Conservation (phyloP, 192 early-diverging fungal genomes). For the Rhizophagus sp. region DNA sequence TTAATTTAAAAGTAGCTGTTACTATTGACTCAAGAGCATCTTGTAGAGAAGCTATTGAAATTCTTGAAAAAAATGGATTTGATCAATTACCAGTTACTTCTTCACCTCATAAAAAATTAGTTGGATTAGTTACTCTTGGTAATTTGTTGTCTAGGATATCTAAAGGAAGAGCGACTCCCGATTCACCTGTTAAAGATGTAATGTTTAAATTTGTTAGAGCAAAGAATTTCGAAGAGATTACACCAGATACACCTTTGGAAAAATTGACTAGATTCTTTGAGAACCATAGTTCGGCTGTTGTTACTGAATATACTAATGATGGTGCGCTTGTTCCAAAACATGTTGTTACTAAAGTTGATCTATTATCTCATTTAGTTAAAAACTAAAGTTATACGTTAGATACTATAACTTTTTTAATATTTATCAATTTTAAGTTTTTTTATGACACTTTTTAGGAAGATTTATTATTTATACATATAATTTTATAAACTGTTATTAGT, state of each 20-base stretch:
- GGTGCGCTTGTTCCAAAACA: slow-evolving; percentile 61
- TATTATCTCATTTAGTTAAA: slow-evolving; percentile 79
- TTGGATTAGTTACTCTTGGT: slow-evolving; percentile 88
- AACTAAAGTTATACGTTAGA: no score
- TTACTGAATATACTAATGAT: slow-evolving; percentile 71
- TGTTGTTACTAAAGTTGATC: slow-evolving; percentile 95
- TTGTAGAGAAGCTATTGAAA: slow-evolving; percentile 78
- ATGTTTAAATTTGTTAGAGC: slow-evolving; percentile 76
- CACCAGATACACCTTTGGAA: slow-evolving; percentile 79
- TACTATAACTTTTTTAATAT: no score
- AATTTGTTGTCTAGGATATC: slow-evolving; percentile 83
- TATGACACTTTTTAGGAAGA: no score
- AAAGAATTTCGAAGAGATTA: slow-evolving; percentile 87
- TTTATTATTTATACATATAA: no score
- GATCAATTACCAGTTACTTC: slow-evolving; percentile 94
- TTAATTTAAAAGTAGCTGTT: slow-evolving; percentile 83
- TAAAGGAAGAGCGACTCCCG: slow-evolving; percentile 64
- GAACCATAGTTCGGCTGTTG: slow-evolving; percentile 84
- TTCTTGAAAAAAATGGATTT: slow-evolving; percentile 88
- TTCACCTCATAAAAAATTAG: slow-evolving; percentile 51
- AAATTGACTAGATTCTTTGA: slow-evolving; percentile 90
- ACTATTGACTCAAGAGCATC: slow-evolving; percentile 77
- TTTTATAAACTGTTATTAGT: no score
- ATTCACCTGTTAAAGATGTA: slow-evolving; percentile 65
- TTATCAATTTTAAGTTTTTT: no score